These are phyloP conservation scores for Daldinia loculata DNA, from an alignment of 495 filamentous ascomycete species.

Conservation along the genomic window DNA sequence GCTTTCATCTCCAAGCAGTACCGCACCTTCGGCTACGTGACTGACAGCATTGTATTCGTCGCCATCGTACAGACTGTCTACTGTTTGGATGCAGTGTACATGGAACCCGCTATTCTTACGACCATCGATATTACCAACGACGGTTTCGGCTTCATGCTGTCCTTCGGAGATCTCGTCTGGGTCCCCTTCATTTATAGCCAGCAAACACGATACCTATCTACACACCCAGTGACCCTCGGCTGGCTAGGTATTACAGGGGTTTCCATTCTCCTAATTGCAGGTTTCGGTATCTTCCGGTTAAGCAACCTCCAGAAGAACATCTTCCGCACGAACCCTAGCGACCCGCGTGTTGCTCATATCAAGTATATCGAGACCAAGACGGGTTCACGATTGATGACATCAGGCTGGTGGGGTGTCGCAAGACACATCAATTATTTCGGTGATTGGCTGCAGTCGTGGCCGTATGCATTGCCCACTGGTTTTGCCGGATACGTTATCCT, in stretches of 20 bases:
- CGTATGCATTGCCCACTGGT: constrained; percentile 89
- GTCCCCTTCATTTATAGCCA: constrained; percentile 88
- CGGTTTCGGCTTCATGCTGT: constrained; percentile 96
- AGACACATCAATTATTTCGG: constrained; percentile 98
- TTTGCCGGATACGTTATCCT: constrained; percentile 78
- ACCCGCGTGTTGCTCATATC: constrained; percentile 81
- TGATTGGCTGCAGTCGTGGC: constrained; percentile 94
- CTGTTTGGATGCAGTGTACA: constrained; percentile 84
- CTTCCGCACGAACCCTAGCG: constrained; percentile 88
- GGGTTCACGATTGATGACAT: constrained; percentile 80
- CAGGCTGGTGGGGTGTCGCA: constrained; percentile 94
- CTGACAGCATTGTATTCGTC: constrained; percentile 87
- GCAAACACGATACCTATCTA: constrained; percentile 87
- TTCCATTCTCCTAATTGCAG: constrained; percentile 68
- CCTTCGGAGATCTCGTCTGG: constrained; percentile 94
- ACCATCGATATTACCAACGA: constrained; percentile 97
- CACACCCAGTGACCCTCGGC: constrained; percentile 82
- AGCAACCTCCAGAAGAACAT: constrained; percentile 94
- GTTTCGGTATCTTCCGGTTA: constrained; percentile 89
- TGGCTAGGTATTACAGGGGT: constrained; percentile 67
- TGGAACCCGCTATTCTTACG: constrained; percentile 91
- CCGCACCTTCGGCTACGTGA: constrained; percentile 79
- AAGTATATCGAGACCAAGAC: constrained; percentile 86
- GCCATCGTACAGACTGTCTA: constrained; percentile 83
- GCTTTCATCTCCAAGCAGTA: constrained; percentile 90